Evolutionary conservation across 1,284 basidiomycete species (phyloP), one percentile per base, ranked within the genome.

Genomic region (Trametes polyzona): DNA sequence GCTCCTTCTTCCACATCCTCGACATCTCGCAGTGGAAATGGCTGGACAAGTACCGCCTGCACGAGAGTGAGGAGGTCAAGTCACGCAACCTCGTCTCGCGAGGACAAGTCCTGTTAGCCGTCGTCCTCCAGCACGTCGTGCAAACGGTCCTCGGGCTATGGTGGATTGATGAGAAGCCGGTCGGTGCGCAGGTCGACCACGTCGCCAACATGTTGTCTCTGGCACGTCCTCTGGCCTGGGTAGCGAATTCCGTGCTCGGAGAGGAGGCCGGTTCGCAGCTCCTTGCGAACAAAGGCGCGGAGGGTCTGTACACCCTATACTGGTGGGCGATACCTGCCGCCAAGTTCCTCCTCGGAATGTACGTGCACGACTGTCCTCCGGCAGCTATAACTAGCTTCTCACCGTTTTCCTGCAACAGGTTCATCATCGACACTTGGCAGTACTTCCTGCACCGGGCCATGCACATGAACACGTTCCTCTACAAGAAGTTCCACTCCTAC

Each of bases 381-480:
- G 30, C 54, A 27, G 14, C 32, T 52, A 23, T 36, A 57, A 64
- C 29, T 29, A 42, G 29, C 26, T 41, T 58, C 47, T 53, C 58
- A 47, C 7, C 47, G 26, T 8, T 17, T 47, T 39, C 43, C 58
- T 16, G 8, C 63, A n/a, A n/a, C n/a, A 98, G 95, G 78, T 92
- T 97, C 73, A 73, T 96, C 60, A 91, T 99, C 69, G 96, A 99
- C 76, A 95, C 96, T 30, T 98, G 95, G 95, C 95, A 99, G 75
- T 99, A 99, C 76, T 94, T 94, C 75, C 81, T 95, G 36, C 96
- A 99, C 73, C 93, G 97, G 44, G 76, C 80, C 37, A 94, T 98
- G 87, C 96, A 99, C 78, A 78, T 84, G 67, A 95, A 93, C 78
- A 92, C 90, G 57, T 96, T 84, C 72, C 81, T 99, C 32, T 99